Conservation (phyloP, 306 rosid species). For the Fagus crenata region DNA sequence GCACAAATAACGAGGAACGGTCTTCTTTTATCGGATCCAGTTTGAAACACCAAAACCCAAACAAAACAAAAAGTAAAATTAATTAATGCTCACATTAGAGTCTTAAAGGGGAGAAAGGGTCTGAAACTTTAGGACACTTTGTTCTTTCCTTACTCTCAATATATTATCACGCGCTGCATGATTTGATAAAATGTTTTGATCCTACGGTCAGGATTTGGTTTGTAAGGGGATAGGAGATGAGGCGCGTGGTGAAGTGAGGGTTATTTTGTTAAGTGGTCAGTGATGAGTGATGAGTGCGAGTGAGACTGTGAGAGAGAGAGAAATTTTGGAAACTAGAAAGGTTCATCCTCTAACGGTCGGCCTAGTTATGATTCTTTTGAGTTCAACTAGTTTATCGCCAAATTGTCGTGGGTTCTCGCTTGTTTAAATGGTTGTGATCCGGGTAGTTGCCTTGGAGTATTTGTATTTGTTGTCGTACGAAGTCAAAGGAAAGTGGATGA, state of each 20-base stretch:
- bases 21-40: slow-evolving; percentile 52
- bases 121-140: neutral
- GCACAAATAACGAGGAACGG: slow-evolving; percentile 86
- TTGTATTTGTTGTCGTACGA: neutral
- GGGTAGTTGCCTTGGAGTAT: too few species aligned
- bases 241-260: neutral
- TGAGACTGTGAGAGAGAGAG: neutral
- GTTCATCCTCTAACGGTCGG: slow-evolving; percentile 34
- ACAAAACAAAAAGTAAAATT: neutral
- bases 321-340: neutral
- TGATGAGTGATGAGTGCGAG: too few species aligned
- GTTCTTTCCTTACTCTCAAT: neutral
- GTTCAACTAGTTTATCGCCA: neutral
- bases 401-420: neutral
- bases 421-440: too few species aligned
- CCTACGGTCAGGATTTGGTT: too few species aligned
- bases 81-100: neutral
- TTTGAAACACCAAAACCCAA: neutral
- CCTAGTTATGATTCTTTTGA: neutral
- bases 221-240: neutral
- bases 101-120: neutral
- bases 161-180: too few species aligned
- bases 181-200: too few species aligned
- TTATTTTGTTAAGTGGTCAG: too few species aligned
- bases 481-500: neutral